phyloP scores from a whole-genome alignment of 257 asterid genomes.

The Cruciata laevipes region DNA sequence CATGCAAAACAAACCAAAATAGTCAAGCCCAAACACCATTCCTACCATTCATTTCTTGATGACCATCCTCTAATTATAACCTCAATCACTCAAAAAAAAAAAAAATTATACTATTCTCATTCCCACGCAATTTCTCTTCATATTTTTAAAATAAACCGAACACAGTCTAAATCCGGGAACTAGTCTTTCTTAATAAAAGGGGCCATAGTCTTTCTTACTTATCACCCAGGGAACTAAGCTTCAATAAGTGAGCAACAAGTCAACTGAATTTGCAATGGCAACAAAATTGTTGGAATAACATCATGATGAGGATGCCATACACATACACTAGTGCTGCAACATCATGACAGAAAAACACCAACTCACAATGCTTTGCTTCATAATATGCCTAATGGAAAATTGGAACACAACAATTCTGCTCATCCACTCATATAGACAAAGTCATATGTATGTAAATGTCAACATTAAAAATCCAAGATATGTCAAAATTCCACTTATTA shows the following conservation, averaged over 20 bases:
- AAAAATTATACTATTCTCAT: too few relatives aligned
- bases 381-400: too few relatives aligned
- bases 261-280: background rate
- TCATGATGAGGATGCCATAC: background rate
- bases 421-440: conserved; percentile 6
- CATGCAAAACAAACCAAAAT: conserved; percentile 4
- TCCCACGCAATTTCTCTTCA: too few relatives aligned
- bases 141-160: too few relatives aligned
- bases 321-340: background rate
- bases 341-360: conserved; percentile 3
- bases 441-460: conserved; percentile 16
- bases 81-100: background rate
- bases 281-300: background rate
- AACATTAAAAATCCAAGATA: conserved; percentile 23
- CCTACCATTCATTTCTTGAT: background rate
- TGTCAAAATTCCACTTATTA: conserved; percentile 24
- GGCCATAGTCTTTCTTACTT: background rate
- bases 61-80: background rate
- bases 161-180: background rate
- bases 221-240: background rate
- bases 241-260: background rate
- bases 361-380: background rate
- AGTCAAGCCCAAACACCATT: background rate
- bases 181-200: background rate
- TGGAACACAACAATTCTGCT: conserved; percentile 13